A percentile compares a stretch with the other conserved stretches of the same genome.
phyloP scores from a whole-genome alignment of 1,139 yeast species.

The Diutina scorzettiae region DNA sequence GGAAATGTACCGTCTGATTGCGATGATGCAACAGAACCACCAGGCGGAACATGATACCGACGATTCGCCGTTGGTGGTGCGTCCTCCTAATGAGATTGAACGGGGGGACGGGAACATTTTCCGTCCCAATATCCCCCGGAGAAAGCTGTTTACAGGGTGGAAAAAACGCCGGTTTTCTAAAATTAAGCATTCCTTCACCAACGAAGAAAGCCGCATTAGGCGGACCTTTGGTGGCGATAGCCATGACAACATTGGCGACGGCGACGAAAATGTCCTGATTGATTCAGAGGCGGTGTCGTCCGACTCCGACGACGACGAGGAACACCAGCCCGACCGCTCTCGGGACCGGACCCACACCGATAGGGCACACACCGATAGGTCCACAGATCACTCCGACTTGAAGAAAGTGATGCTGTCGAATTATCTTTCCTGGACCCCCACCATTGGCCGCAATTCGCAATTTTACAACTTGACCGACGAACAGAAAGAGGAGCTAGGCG shows the following conservation, averaged over 20 bases:
- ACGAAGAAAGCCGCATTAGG: neutral
- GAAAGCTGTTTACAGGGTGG: slow-evolving; percentile 2
- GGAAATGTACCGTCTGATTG: slow-evolving; percentile 75
- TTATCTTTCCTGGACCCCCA: slow-evolving; percentile 85
- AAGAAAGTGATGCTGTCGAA: slow-evolving; percentile 32
- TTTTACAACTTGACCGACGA: slow-evolving; percentile 71
- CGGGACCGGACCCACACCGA: neutral
- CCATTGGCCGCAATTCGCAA: slow-evolving; percentile 90
- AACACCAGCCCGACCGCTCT: slow-evolving; percentile 9
- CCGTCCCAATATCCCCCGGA: neutral
- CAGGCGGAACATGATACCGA: slow-evolving; percentile 40
- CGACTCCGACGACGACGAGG: slow-evolving; percentile 7
- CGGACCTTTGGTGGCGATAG: slow-evolving; percentile 6
- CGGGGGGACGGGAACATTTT: slow-evolving; percentile 13
- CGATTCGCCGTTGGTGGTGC: slow-evolving; percentile 61
- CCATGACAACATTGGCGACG: slow-evolving; percentile 13
- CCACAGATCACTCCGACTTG: neutral
- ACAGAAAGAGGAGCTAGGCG: slow-evolving; percentile 91
- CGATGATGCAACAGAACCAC: slow-evolving; percentile 49
- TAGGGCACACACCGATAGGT: neutral
- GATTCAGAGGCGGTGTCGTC: neutral
- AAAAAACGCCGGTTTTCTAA: neutral
- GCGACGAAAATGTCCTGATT: slow-evolving; percentile 13
- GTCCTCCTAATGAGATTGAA: slow-evolving; percentile 67
- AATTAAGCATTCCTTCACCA: neutral